Evolutionary conservation across 495 filamentous ascomycete genomes (phyloP), one percentile per base, ranked within the genome.

Genomic region (Lasiosphaeris hirsuta): DNA sequence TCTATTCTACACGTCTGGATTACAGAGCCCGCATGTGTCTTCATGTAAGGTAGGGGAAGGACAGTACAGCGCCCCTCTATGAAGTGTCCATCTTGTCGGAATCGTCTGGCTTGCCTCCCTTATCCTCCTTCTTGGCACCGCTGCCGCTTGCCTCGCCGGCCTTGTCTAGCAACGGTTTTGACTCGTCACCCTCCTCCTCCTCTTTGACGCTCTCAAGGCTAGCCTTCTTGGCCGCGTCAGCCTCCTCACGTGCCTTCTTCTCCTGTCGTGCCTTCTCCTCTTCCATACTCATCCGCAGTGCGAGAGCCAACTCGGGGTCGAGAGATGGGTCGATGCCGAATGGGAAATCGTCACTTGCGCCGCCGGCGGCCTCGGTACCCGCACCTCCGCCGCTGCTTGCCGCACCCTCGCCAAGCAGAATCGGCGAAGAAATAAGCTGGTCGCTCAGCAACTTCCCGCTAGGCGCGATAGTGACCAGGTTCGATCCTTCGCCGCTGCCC

Each of bases 271-370:
- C 90, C 80, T 94, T 95, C 80, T 75, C 94, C 67, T 97, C 95
- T 71, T 99, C 95, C 82, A 95, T 88, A 68, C 90, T 96, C 89
- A 99, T 93, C 58, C 94, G 84, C 69, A 98, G 78, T n/a, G 95
- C 94, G 54, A 98, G 81, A 2, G 94, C 94, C 69, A 98, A 70
- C 69, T 97, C 94, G 33, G 94, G 94, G 70, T 98, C 94, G 55
- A 85, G 78, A 69, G 82, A 88, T 58, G 81, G 91, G 78, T 87
- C 89, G 70, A 89, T 87, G 64, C 81, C 89, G 75, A 86, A 95
- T 70, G 88, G 60, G 63, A 69, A 71, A 42, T 71, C 67, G 14
- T 71, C 87, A 65, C 81, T 85, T 11, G 70, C 63, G 30, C 69
- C 75, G 33, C 78, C 81, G 46, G 76, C 82, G 36, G 81, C 86